Base-by-base conservation (phyloP, 2,329 filamentous ascomycete species). In the Botrytis squamosa region DNA sequence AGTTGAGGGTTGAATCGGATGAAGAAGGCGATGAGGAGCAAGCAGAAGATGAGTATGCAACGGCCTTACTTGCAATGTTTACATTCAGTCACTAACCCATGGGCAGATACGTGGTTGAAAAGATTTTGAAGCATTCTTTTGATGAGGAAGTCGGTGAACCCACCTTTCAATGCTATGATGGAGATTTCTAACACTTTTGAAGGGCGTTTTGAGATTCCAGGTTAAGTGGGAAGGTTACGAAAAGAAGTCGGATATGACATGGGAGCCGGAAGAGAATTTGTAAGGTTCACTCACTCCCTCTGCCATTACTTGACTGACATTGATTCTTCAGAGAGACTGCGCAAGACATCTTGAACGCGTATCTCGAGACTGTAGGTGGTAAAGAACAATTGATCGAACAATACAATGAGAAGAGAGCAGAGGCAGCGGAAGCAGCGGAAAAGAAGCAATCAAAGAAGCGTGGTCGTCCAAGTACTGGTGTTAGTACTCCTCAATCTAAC, bases 161-260 rank as follows among this genome's bases (percentile, higher is more conserved):
- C 40, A n/a, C 1, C 20, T 18, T 14, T n/a, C 18, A 46, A 3
- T 42, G 38, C 20, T 38, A 14, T 20, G 3, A 55, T n/a, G 6
- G 10, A 25, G 25, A 44, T 38, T 55, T 70, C 67, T 76, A 74
- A 75, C 33, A 68, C 6, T 75, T 25, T 4, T 29, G 46, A 77
- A 77, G 57, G 88, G 87, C 33, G 80, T 81, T 7, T 79, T 90
- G 0, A 85, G 86, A 65, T 94, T 92, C 79, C 86, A 91, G 70
- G 92, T 96, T 52, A 94, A 95, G 79, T 96, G 93, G 93, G 89
- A 93, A 76, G 93, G 93, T 4, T 96, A 91, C 75, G 88, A 92
- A 0, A 88, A 90, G 75, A 89, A 90, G 75, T 81, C 84, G 0
- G 93, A 96, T 77, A 83, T 88, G 79, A 96, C 93, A 0, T 95